These are phyloP conservation scores for Patellifolia procumbens DNA, from an alignment of 179 eudicot genomes.

Conservation along the genomic window DNA sequence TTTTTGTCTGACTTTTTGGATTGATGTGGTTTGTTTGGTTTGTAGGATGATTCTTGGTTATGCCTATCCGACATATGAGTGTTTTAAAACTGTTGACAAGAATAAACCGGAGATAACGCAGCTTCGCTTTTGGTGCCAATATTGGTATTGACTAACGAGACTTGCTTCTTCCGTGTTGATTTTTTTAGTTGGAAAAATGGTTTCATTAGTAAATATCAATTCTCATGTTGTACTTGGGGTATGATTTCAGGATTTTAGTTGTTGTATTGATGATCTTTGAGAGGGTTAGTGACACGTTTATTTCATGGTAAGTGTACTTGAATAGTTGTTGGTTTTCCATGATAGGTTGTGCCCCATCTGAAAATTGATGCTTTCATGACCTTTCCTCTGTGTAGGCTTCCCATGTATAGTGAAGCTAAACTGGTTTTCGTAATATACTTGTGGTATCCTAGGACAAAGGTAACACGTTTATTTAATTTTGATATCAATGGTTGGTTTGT, in stretches of 20 bases:
- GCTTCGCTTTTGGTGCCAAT: slow-evolving; percentile 95
- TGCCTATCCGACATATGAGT: slow-evolving; percentile 95
- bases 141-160: slow-evolving; percentile 59
- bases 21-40: no score
- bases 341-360: background rate
- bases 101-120: slow-evolving; percentile 90
- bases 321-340: background rate
- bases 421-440: slow-evolving; percentile 78
- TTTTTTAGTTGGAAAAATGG: no score
- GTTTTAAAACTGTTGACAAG: slow-evolving; percentile 79
- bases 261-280: slow-evolving; percentile 77
- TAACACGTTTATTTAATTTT: slow-evolving; percentile 10
- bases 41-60: no score
- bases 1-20: no score
- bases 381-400: slow-evolving; percentile 59
- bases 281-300: slow-evolving; percentile 78
- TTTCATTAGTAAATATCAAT: background rate
- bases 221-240: background rate
- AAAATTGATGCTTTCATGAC: no score
- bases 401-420: slow-evolving; percentile 96
- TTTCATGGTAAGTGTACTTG: slow-evolving; percentile 66
- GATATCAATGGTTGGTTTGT: background rate
- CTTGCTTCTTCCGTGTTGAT: background rate
- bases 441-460: slow-evolving; percentile 91
- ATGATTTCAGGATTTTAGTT: slow-evolving; percentile 70